Percentiles rank a stretch among this genome's conserved stretches.
These are phyloP conservation scores for Naganishia vaughanmartiniae DNA, from an alignment of 768 basidiomycete species.

Conservation along the genomic window DNA sequence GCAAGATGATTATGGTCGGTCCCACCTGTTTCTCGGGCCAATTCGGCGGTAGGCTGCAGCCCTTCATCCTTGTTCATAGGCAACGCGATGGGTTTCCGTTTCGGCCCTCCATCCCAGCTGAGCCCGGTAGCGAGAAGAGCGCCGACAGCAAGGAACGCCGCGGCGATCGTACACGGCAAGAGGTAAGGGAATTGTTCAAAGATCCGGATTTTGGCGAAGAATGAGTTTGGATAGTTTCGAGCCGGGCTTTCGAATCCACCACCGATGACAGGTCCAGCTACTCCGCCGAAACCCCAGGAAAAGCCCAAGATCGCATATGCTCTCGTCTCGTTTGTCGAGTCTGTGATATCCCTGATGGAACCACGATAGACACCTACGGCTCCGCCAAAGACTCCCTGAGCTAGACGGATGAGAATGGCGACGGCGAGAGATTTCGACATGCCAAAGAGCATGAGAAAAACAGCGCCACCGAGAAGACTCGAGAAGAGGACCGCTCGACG, in stretches of 20 bases:
- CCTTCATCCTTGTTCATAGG: conserved; percentile 65
- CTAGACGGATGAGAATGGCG: conserved; percentile 77
- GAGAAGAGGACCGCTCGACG: conserved; percentile 76
- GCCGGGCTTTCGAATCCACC: conserved; percentile 60
- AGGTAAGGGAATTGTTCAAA: conserved; percentile 85
- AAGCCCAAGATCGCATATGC: background rate
- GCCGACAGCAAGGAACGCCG: conserved; percentile 72
- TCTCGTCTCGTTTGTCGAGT: conserved; percentile 78
- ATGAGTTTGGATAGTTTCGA: conserved; percentile 76
- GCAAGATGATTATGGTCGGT: conserved; percentile 1
- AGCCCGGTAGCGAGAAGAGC: conserved; percentile 84
- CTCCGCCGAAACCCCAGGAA: conserved; percentile 1
- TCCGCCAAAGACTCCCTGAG: conserved; percentile 78
- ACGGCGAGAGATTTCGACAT: conserved; percentile 60
- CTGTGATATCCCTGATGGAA: conserved; percentile 79
- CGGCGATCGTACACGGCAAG: conserved; percentile 76
- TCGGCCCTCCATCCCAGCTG: conserved; percentile 82
- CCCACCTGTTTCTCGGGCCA: background rate
- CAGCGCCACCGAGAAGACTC: conserved; percentile 78
- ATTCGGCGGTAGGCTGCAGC: background rate
- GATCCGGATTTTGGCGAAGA: conserved; percentile 61
- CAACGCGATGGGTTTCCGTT: conserved; percentile 78
- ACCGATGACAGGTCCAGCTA: conserved; percentile 61
- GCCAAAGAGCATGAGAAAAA: conserved; percentile 46
- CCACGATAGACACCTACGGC: conserved; percentile 58